phyloP scores from a whole-genome alignment of 1,284 basidiomycete genomes.

The Malassezia nana region DNA sequence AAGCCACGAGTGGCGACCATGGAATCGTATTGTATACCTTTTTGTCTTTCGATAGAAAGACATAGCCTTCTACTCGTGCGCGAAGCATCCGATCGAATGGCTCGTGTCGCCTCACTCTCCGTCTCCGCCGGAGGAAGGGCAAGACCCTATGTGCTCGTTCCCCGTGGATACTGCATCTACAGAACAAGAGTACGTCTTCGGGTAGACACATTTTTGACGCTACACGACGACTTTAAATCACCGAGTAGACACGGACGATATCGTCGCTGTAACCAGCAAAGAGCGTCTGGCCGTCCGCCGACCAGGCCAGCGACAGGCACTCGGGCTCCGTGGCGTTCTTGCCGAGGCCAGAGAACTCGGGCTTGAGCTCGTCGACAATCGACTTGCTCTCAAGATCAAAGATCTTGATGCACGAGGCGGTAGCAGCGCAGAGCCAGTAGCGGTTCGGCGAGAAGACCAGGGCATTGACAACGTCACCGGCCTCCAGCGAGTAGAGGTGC shows the following conservation, averaged over 20 bases:
- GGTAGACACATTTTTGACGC: conserved; percentile 17
- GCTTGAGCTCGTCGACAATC: conserved; percentile 94
- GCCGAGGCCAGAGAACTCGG: conserved; percentile 52
- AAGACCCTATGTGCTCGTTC: not conserved
- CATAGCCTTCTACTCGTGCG: not conserved
- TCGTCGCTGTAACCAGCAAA: conserved; percentile 60
- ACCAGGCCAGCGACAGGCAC: conserved; percentile 97
- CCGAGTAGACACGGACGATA: conserved; percentile 49
- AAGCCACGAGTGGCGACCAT: not conserved
- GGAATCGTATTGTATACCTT: not conserved
- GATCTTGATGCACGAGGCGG: conserved; percentile 90
- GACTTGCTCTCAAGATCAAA: conserved; percentile 57
- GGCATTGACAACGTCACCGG: conserved; percentile 95
- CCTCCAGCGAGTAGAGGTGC: conserved; percentile 99
- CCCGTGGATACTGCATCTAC: conserved; percentile 9
- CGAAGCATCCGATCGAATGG: not conserved
- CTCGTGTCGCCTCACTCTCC: not conserved
- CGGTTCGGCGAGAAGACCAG: conserved; percentile 85
- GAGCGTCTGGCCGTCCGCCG: conserved; percentile 90
- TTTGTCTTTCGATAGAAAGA: not conserved
- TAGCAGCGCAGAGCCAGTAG: conserved; percentile 99
- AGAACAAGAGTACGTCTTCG: conserved; percentile 7
- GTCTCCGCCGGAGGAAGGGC: not conserved
- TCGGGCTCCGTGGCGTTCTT: conserved; percentile 78
- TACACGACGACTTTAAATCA: conserved; percentile 32